Evolutionary conservation across 2,329 filamentous ascomycete species (phyloP).

Genomic region (Alternaria hordeiaustralica): DNA sequence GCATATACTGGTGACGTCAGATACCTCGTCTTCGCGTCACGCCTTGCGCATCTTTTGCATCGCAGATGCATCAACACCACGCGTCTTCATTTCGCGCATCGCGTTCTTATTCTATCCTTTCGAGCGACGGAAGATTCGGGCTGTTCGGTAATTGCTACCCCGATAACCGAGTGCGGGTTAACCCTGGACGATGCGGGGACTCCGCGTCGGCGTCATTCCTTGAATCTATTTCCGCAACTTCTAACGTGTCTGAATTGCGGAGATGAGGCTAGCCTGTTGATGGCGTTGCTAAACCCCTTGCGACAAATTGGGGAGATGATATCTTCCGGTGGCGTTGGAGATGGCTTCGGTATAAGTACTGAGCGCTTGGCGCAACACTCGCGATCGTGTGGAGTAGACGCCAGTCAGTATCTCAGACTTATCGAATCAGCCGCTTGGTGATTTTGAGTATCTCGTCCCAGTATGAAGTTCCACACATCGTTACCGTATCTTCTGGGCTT

Average conservation of each 20-base stretch:
- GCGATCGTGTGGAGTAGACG: not conserved
- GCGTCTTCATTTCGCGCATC: not conserved
- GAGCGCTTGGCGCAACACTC: not conserved
- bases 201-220: conserved; percentile 1
- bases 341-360: not conserved
- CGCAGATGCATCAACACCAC: not conserved
- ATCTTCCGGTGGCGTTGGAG: not conserved
- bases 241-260: not conserved
- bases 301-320: conserved; percentile 3
- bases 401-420: not conserved
- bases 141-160: conserved; percentile 6
- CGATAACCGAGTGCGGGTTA: conserved; percentile 1
- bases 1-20: not conserved
- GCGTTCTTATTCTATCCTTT: not conserved
- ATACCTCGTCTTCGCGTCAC: not conserved
- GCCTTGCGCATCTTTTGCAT: not conserved
- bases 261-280: not conserved
- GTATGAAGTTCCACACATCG: not conserved
- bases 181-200: conserved; percentile 16
- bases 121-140: conserved; percentile 8
- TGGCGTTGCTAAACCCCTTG: not conserved
- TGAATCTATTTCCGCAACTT: not conserved
- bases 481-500: not conserved
- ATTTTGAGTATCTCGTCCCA: not conserved
- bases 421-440: not conserved